Base-by-base conservation (phyloP, 371 early-diverging fungal genomes). In the Entomophthora muscae region DNA sequence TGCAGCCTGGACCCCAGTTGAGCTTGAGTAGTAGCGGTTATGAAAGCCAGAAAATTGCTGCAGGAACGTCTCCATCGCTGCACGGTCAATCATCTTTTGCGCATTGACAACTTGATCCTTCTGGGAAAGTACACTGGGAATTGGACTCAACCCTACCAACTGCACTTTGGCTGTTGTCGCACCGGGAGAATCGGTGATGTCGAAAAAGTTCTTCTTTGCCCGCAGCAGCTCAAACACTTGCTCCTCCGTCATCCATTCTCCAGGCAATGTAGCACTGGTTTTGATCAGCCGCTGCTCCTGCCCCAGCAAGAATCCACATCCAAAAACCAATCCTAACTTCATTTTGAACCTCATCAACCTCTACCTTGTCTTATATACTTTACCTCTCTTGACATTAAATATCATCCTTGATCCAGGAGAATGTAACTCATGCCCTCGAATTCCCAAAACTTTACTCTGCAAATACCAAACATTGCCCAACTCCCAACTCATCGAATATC, bases 141-240 rank as follows among this genome's bases (percentile, higher is more conserved):
- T 52, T 17, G 5, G 42, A 42, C 42, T 42, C 42, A 13, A 13
- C 23, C 33, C 24, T 1, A 23, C 26, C 23, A 30, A 2, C 30
- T 52, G 51, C 17, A 1, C 42, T 26, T 17, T 53, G 3, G 28
- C 27, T 23, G 7, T 27, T 10, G 17, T 42, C 17, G 5, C 17
- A 42, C 5, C 42, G 1, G 2, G 69, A 59, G 75, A 66, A 59
- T 91, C 89, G 23, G 96, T 95, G 62, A 93, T 81, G 70, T 95
- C 96, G 82, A 94, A 90, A 68, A 83, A 94, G 27, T 75, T 71
- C 61, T 82, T 76, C 24, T 80, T 80, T 3, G 75, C 72, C 24
- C 85, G 77, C 51, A 85, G 68, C 62, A 95, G 78, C 0, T 70
- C 76, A 21, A 81, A 68, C 27, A 86, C 85, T 65, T 91, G 78